Conservation (phyloP, 192 early-diverging fungal genomes). For the Gonapodya sp. region DNA sequence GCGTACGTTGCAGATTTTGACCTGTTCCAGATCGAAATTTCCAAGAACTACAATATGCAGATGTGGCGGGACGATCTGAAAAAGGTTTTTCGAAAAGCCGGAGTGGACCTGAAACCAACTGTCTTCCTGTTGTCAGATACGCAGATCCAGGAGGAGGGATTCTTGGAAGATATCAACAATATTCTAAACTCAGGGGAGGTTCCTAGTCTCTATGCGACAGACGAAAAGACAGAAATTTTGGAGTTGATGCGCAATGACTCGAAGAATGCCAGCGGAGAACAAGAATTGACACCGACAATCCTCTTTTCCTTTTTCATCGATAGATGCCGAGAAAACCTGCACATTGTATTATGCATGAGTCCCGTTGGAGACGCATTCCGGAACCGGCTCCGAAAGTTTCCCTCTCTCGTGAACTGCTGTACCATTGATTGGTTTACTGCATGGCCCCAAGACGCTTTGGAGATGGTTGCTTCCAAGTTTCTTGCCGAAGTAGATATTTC, state of each 20-base stretch:
- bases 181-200: conserved; percentile 51
- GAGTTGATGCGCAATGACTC: conserved; percentile 40
- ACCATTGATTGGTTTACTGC: conserved; percentile 56
- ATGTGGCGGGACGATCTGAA: conserved; percentile 55
- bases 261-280: conserved; percentile 18
- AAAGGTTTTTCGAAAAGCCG: conserved; percentile 40
- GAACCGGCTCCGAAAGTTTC: conserved; percentile 43
- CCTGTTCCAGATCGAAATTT: conserved; percentile 48
- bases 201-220: conserved; percentile 42
- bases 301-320: conserved; percentile 41
- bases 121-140: conserved; percentile 51
- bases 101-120: conserved; percentile 38
- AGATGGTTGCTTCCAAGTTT: conserved; percentile 46
- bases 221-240: conserved; percentile 51
- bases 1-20: conserved; percentile 48
- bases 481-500: conserved; percentile 39
- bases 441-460: conserved; percentile 50
- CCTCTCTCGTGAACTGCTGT: conserved; percentile 49
- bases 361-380: conserved; percentile 52
- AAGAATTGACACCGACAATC: conserved; percentile 26
- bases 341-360: conserved; percentile 44
- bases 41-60: conserved; percentile 40
- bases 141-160: conserved; percentile 51
- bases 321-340: conserved; percentile 45
- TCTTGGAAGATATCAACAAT: conserved; percentile 54